Percentiles rank a stretch among this genome's conserved stretches.
phyloP scores from a whole-genome alignment of 78 protist genomes.

The Dictyostelium purpureum region DNA sequence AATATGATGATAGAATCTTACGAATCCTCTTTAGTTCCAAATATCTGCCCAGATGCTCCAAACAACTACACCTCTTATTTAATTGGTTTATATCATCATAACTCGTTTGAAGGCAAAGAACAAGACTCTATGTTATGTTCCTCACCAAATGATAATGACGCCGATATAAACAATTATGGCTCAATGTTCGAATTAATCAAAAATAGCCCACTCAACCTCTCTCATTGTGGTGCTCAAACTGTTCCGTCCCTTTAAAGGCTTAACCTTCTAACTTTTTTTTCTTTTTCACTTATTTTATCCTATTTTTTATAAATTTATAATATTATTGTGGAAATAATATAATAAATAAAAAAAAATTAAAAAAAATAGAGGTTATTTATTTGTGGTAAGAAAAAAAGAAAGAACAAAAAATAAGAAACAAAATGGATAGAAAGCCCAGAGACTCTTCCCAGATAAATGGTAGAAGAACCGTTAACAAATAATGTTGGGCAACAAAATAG shows the following conservation, averaged over 20 bases:
- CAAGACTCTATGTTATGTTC: neutral
- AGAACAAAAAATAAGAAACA: no score
- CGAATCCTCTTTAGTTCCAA: neutral
- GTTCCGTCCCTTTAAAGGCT: neutral
- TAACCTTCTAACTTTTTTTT: neutral
- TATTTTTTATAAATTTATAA: neutral
- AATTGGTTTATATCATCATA: neutral
- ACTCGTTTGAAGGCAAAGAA: neutral
- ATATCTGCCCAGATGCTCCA: neutral
- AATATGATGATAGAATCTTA: neutral
- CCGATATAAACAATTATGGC: neutral
- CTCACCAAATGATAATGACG: neutral
- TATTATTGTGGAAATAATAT: no score
- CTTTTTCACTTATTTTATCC: neutral
- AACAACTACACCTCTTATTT: constrained; percentile 7
- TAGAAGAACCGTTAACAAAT: no score
- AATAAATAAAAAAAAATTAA: no score
- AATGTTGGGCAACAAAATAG: no score
- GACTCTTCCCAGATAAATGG: no score
- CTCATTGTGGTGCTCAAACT: neutral
- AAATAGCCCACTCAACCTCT: neutral
- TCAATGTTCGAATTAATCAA: constrained; percentile 15
- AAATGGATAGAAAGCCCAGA: no score
- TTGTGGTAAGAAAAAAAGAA: no score
- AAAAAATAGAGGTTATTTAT: no score